Percentiles rank a stretch among this genome's conserved stretches.
Evolutionary conservation across 768 basidiomycete species (phyloP).

Genomic region (Boletus rubescentipes): DNA sequence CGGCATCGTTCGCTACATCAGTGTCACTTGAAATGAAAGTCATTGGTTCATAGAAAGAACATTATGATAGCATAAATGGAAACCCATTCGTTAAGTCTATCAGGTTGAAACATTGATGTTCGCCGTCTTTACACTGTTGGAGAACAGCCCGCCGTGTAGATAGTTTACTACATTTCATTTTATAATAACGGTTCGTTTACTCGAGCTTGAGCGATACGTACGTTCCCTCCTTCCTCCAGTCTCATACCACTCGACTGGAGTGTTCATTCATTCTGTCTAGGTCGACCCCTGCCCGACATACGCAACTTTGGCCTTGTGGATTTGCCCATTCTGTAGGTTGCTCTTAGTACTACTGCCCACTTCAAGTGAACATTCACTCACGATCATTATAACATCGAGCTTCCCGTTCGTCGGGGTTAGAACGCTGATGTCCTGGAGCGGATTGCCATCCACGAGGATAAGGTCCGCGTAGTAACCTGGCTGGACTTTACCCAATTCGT

Average conservation of each 20-base stretch:
- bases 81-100: too few relatives aligned
- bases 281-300: too few relatives aligned
- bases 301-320: constrained; percentile 17
- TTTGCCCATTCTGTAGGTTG: constrained; percentile 23
- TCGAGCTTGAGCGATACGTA: too few relatives aligned
- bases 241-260: too few relatives aligned
- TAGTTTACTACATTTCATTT: too few relatives aligned
- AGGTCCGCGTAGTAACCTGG: constrained; percentile 39
- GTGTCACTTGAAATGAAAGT: too few relatives aligned
- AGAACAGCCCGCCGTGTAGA: too few relatives aligned
- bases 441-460: constrained; percentile 37
- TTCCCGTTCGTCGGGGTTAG: constrained; percentile 32
- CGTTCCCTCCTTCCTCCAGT: too few relatives aligned
- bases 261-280: too few relatives aligned
- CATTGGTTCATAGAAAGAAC: background rate
- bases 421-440: constrained; percentile 35
- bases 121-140: background rate
- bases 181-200: too few relatives aligned
- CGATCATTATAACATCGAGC: constrained; percentile 36
- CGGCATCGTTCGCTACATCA: too few relatives aligned
- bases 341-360: background rate
- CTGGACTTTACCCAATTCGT: constrained; percentile 38
- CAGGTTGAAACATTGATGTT: background rate
- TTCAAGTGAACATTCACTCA: constrained; percentile 12
- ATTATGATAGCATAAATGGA: background rate